Conservation (phyloP, 352 stramenopile species). For the Phytopythium chamaehyphon region DNA sequence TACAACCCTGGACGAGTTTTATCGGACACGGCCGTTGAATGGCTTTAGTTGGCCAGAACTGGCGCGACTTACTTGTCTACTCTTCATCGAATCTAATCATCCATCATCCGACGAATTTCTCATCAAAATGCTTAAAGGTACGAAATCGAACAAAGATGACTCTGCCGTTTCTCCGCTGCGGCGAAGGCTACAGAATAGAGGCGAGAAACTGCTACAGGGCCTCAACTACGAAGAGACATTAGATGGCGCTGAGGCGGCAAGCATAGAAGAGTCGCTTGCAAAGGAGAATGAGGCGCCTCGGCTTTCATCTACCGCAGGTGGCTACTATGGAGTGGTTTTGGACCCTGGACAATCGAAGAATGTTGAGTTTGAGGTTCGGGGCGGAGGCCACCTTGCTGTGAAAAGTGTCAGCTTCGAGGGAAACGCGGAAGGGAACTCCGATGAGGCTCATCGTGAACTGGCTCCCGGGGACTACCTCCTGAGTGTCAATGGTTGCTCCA, state of each 20-base stretch:
- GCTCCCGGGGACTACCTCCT: slow-evolving; percentile 39
- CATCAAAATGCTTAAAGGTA: slow-evolving; percentile 72
- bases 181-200: slow-evolving; percentile 23
- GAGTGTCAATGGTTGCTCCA: slow-evolving; percentile 48
- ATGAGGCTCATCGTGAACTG: slow-evolving; percentile 15
- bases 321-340: slow-evolving; percentile 51
- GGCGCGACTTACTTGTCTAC: slow-evolving; percentile 62
- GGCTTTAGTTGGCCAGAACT: slow-evolving; percentile 79
- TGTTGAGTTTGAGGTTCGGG: slow-evolving; percentile 31
- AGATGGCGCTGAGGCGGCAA: slow-evolving; percentile 14
- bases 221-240: slow-evolving; percentile 45
- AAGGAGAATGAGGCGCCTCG: slow-evolving; percentile 6
- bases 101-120: slow-evolving; percentile 64
- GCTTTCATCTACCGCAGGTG: neutral
- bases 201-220: slow-evolving; percentile 34
- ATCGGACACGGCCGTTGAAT: slow-evolving; percentile 71
- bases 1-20: slow-evolving; percentile 65
- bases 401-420: slow-evolving; percentile 14
- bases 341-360: slow-evolving; percentile 28
- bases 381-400: slow-evolving; percentile 39
- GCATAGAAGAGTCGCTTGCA: slow-evolving; percentile 1
- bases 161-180: slow-evolving; percentile 51
- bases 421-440: slow-evolving; percentile 8
- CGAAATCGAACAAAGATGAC: slow-evolving; percentile 70
- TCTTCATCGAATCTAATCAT: slow-evolving; percentile 70